Evolutionary conservation across 306 rosid genomes (phyloP).

Genomic region (Benincasa hispida): DNA sequence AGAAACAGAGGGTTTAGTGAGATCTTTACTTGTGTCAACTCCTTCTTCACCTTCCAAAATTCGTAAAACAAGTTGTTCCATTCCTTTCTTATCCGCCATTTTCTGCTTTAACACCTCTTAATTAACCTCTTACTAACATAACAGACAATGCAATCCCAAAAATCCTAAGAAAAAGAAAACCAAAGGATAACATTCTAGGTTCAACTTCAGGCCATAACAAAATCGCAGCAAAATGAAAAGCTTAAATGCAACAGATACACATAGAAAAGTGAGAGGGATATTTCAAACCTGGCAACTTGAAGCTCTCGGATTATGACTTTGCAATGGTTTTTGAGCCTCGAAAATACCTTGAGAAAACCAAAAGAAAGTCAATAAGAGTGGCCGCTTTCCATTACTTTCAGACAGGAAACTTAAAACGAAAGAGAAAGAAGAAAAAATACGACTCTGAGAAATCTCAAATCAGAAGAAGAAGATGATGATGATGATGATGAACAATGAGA

Average conservation of each 20-base stretch:
- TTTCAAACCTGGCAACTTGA: neutral
- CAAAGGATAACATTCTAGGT: neutral
- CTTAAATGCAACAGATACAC: neutral
- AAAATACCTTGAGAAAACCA: neutral
- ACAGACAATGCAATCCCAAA: neutral
- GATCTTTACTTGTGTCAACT: neutral
- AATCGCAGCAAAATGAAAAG: neutral
- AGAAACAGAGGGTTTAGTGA: slow-evolving; percentile 12
- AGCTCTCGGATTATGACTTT: neutral
- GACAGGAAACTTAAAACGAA: neutral
- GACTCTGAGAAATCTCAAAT: neutral
- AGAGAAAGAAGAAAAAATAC: neutral
- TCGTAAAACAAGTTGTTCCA: slow-evolving; percentile 43
- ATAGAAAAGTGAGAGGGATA: neutral
- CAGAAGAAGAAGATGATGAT: neutral
- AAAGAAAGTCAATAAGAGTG: neutral
- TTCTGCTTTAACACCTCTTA: slow-evolving; percentile 19
- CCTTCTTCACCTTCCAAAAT: slow-evolving; percentile 21
- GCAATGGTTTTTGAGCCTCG: neutral
- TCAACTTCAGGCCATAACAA: neutral
- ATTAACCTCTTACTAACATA: neutral
- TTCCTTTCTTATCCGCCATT: slow-evolving; percentile 26
- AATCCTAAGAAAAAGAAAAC: neutral
- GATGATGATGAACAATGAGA: too few relatives aligned
- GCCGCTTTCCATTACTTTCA: neutral